These are phyloP conservation scores for Sarocladiaceae sp. DNA, from an alignment of 2,329 filamentous ascomycete genomes.

Conservation along the genomic window DNA sequence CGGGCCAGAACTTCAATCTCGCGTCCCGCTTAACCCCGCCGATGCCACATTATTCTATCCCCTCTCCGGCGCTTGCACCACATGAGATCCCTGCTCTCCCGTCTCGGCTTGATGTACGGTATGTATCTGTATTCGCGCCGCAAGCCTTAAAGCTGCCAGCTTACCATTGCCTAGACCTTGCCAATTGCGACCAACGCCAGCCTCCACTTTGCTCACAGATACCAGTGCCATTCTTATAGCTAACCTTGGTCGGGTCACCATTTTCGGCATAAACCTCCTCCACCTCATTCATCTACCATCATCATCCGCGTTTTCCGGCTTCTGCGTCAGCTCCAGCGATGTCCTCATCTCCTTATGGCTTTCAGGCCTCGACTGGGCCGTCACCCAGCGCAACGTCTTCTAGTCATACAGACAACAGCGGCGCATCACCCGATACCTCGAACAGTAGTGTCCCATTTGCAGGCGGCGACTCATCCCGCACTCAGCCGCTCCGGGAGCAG, in stretches of 20 bases:
- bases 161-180: not conserved
- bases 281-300: not conserved
- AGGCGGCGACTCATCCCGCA: conserved; percentile 1
- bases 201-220: not conserved
- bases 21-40: not conserved
- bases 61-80: not conserved
- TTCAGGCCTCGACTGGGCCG: not conserved
- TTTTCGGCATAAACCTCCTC: not conserved
- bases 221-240: not conserved
- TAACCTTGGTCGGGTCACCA: not conserved
- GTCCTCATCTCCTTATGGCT: conserved; percentile 1
- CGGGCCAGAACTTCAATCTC: too few species aligned
- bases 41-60: not conserved
- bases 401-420: conserved; percentile 6
- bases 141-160: not conserved
- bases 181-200: not conserved
- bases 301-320: not conserved
- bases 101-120: not conserved
- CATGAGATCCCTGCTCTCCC: not conserved
- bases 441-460: conserved; percentile 7
- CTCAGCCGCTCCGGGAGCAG: conserved; percentile 4
- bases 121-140: too few species aligned
- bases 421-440: conserved; percentile 5
- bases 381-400: conserved; percentile 4
- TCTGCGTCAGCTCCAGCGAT: not conserved